Conservation (phyloP, 176 grass and related monocot species). For the Aegilops bicornis region DNA sequence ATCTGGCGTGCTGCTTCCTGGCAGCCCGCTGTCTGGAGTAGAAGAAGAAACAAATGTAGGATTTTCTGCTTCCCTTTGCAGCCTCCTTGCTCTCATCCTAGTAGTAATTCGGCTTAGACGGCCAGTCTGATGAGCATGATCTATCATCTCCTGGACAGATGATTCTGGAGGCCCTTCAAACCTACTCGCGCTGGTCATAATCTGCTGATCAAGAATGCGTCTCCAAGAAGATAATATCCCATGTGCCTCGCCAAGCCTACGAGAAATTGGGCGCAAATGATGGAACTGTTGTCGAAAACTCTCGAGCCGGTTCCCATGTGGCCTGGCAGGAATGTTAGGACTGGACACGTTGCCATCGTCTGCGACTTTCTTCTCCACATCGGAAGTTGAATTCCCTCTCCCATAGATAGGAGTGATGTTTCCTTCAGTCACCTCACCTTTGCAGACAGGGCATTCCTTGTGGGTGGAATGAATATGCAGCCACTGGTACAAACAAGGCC, state of each 20-base stretch:
- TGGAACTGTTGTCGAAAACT: constrained; percentile 88
- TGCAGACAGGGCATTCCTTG: constrained; percentile 97
- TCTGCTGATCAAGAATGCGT: constrained; percentile 72
- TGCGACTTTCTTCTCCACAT: constrained; percentile 43
- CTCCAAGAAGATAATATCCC: constrained; percentile 73
- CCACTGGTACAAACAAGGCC: constrained; percentile 99
- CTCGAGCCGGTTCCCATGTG: constrained; percentile 73
- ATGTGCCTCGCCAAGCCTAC: constrained; percentile 79
- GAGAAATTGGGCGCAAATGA: constrained; percentile 79
- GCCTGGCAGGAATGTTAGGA: constrained; percentile 77
- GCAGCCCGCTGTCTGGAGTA: constrained; percentile 18
- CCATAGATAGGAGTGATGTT: constrained; percentile 92
- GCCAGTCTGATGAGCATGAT: constrained; percentile 57
- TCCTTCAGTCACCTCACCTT: constrained; percentile 82
- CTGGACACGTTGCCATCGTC: constrained; percentile 55
- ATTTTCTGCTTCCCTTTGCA: constrained; percentile 65
- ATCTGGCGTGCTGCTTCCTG: constrained; percentile 35
- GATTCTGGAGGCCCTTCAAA: constrained; percentile 64
- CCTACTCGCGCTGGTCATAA: constrained; percentile 43
- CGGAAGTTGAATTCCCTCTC: constrained; percentile 61
- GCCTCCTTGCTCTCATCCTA: constrained; percentile 76
- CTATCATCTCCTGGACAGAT: constrained; percentile 51
- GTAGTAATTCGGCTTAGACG: constrained; percentile 41
- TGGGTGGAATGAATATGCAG: constrained; percentile 81
- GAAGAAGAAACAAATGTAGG: constrained; percentile 22